Conservation (phyloP, 2,329 filamentous ascomycete species). For the Xylaria sp. region DNA sequence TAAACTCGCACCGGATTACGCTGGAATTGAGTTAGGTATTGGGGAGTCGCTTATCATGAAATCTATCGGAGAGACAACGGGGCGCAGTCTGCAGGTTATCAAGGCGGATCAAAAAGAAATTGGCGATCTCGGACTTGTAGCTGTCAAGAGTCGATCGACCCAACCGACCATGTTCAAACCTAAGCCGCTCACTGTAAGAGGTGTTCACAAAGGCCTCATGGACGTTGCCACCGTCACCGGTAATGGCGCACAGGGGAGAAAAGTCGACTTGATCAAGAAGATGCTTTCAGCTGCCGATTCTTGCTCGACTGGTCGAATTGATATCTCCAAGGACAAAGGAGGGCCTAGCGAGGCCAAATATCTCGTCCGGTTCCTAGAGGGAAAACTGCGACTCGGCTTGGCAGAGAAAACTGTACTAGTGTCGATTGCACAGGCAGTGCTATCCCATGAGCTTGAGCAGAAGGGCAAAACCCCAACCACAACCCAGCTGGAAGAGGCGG, state of each 20-base stretch:
- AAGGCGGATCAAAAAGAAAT: slow-evolving; percentile 97
- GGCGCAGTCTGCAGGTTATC: slow-evolving; percentile 84
- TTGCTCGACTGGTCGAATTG: slow-evolving; percentile 74
- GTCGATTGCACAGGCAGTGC: slow-evolving; percentile 85
- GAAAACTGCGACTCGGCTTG: slow-evolving; percentile 88
- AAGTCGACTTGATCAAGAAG: slow-evolving; percentile 96
- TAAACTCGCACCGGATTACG: slow-evolving; percentile 95
- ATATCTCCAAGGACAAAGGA: slow-evolving; percentile 91
- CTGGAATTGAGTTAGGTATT: slow-evolving; percentile 96
- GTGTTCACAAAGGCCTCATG: slow-evolving; percentile 87
- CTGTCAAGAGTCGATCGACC: slow-evolving; percentile 92
- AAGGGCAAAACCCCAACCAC: slow-evolving; percentile 74
- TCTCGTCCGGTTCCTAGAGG: slow-evolving; percentile 90
- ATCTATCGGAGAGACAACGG: slow-evolving; percentile 92
- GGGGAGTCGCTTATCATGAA: slow-evolving; percentile 99
- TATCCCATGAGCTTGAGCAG: slow-evolving; percentile 78
- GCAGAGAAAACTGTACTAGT: slow-evolving; percentile 93
- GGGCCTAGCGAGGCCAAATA: slow-evolving; percentile 95
- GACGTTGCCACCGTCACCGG: slow-evolving; percentile 86
- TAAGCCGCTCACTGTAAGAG: slow-evolving; percentile 83
- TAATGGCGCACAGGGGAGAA: slow-evolving; percentile 85
- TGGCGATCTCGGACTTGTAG: slow-evolving; percentile 91
- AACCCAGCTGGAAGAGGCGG: slow-evolving; percentile 80
- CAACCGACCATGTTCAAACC: slow-evolving; percentile 99
- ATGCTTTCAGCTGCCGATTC: slow-evolving; percentile 89